Conservation (phyloP, 805 yeast species). For the Starmerella ratchasimensis region DNA sequence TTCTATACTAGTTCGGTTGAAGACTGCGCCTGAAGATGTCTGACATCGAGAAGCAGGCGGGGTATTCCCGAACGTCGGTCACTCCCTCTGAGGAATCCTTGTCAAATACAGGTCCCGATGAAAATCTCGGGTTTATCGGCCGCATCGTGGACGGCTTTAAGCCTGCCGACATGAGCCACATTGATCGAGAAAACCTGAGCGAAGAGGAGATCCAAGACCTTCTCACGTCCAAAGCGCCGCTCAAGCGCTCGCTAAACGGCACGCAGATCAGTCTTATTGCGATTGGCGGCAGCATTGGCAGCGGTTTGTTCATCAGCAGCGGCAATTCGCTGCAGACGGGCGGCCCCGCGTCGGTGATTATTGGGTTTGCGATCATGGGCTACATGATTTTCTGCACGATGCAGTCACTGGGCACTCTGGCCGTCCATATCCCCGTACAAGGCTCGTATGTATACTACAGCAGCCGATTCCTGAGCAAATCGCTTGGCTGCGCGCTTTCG, state of each 20-base stretch:
- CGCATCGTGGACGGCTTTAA: constrained; percentile 30
- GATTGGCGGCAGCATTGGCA: constrained; percentile 60
- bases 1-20: too few relatives aligned
- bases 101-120: too few relatives aligned
- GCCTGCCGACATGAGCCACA: constrained; percentile 31
- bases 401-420: constrained; percentile 53
- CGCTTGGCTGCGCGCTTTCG: constrained; percentile 57
- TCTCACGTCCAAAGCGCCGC: constrained; percentile 12
- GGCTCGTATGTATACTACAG: constrained; percentile 50
- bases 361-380: constrained; percentile 48
- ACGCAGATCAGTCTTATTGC: constrained; percentile 43
- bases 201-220: constrained; percentile 23
- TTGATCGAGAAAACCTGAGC: constrained; percentile 24
- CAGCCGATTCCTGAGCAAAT: constrained; percentile 48
- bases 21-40: too few relatives aligned
- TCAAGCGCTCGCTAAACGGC: constrained; percentile 28
- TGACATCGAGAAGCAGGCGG: too few relatives aligned
- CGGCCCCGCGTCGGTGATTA: constrained; percentile 48
- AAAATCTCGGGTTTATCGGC: too few relatives aligned
- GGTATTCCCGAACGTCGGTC: too few relatives aligned
- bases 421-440: constrained; percentile 47
- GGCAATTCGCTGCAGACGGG: constrained; percentile 40
- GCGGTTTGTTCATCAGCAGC: constrained; percentile 58
- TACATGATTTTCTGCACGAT: constrained; percentile 49
- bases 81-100: too few relatives aligned